Evolutionary conservation across 305 asterid species (phyloP), one percentile per base, ranked within the genome.

Genomic region (Stenogyne calaminthoides): DNA sequence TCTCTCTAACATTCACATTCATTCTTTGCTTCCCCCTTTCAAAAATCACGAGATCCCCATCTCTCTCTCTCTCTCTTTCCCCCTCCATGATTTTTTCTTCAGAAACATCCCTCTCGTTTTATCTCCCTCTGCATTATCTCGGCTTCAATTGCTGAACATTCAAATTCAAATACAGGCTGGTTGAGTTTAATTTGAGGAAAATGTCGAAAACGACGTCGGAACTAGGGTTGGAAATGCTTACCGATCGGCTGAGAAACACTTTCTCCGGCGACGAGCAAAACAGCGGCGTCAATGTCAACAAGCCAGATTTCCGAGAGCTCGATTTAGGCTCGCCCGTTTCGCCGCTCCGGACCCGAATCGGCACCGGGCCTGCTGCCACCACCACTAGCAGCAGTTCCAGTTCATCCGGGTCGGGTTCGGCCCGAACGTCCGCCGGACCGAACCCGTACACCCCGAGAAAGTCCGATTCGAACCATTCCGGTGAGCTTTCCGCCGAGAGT

Each of bases 311-410:
- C 75, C 81, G 85, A 18, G 96, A 94, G 74, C 95, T 84, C 80
- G 93, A 91, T 85, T 89, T 85, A 85, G 93, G 85, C 29, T 91
- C 98, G 0, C 95, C 96, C 29, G 78, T 85, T 70, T 89, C 97
- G 19, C 90, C 97, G 27, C 82, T 87, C 68, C 79, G 82, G 52
- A 37, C 87, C 12, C 86, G 86, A 9, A 54, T n/a, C 59, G 77
- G 15, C 16, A 71, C 71, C 16, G 82, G 84, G 1, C 62, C 61
- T 27, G 34, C 78, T 3, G 55, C 85, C 12, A 63, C 81, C 42
- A 58, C 86, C 1, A 37, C 89, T 4, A 94, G 95, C 49, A 87
- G 89, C 73, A 85, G 96, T 67, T 92, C 97, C 60, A 85, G 97
- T 57, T 89, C 96, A 5, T 89, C 96, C 15, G 98, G 98, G 76